Evolutionary conservation across 345 rosid species (phyloP), one percentile per base, ranked within the genome.

Genomic region (Hibiscus mutabilis): DNA sequence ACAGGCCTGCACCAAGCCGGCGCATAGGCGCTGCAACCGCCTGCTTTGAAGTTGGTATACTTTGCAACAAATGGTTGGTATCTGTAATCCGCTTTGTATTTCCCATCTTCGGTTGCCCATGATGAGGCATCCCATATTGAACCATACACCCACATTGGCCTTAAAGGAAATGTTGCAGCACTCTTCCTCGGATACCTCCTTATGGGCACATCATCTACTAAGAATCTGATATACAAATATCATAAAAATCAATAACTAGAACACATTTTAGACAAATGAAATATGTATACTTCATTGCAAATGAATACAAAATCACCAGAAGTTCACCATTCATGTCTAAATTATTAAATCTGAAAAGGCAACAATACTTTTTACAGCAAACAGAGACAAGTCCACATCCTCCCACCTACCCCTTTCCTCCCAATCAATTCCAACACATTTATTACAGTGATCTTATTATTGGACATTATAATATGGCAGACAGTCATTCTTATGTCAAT

Each of bases 61-160:
- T 68, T 74, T 0, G 92, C 97, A 40, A 89, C 81, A 64, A 95
- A 95, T 0, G 97, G 99, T 47, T 95, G 99, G 80, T 90, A 95
- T 16, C 74, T 82, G n/a, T 92, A 92, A 58, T 95, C 89, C 0
- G 91, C 97, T 82, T 86, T 95, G 91, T 95, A 95, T 82, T 86
- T 95, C n/a, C 99, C 97, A 68, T 95, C 86, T 29, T 95, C 99
- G 0, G 99, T 95, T 8, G 99, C 99, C 99, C 99, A 94, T 2
- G 96, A 84, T 6, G 99, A 92, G 1, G 97, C 99, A 49, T 95
- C 99, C 99, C 99, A 95, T 66, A 95, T 92, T 55, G 99, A 95
- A 70, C 97, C 97, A 72, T 95, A 92, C 3, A 90, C 80, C 96
- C 96, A 90, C 97, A 92, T 92, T 75, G 99, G 96, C 82, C 99